A percentile compares a stretch with the other conserved stretches of the same genome.
Conservation (phyloP, 805 yeast species). For the Kazachstania bromeliacearum region DNA sequence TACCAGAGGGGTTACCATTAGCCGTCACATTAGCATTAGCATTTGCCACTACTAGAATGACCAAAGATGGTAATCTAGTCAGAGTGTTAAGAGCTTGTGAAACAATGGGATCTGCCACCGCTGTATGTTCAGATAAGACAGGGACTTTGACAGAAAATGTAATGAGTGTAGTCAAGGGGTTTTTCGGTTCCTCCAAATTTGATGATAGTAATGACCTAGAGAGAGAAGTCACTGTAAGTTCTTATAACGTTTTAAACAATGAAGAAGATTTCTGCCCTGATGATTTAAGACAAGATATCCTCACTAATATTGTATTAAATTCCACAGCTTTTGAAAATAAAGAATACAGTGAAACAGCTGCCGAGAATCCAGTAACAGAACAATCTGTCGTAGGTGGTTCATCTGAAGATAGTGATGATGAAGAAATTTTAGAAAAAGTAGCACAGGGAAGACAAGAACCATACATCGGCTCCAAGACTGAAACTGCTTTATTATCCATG, state of each 20-base stretch:
- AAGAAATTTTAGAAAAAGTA: conserved; percentile 11
- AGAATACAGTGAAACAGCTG: conserved; percentile 7
- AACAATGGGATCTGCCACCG: conserved; percentile 98
- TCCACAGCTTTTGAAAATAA: conserved; percentile 83
- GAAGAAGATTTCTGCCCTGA: conserved; percentile 8
- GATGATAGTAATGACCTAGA: conserved; percentile 35
- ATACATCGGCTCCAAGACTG: conserved; percentile 89
- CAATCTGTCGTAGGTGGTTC: neutral
- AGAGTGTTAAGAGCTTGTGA: conserved; percentile 90
- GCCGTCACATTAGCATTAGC: conserved; percentile 97
- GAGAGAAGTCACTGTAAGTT: conserved; percentile 2
- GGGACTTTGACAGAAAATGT: conserved; percentile 92
- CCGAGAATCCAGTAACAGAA: conserved; percentile 3
- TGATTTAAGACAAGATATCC: conserved; percentile 19
- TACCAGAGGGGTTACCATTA: conserved; percentile 97
- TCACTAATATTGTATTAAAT: conserved; percentile 61
- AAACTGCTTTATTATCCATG: conserved; percentile 70
- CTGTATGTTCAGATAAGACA: conserved; percentile 93
- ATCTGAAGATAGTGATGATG: conserved; percentile 4
- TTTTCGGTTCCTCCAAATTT: conserved; percentile 50
- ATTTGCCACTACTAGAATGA: conserved; percentile 97
- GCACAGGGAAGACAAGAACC: conserved; percentile 37
- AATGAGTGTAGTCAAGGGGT: conserved; percentile 82
- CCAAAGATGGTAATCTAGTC: conserved; percentile 91
- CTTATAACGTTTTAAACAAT: conserved; percentile 6